These are phyloP conservation scores for Lithohypha guttulata DNA, from an alignment of 2,329 filamentous ascomycete species.

Conservation along the genomic window DNA sequence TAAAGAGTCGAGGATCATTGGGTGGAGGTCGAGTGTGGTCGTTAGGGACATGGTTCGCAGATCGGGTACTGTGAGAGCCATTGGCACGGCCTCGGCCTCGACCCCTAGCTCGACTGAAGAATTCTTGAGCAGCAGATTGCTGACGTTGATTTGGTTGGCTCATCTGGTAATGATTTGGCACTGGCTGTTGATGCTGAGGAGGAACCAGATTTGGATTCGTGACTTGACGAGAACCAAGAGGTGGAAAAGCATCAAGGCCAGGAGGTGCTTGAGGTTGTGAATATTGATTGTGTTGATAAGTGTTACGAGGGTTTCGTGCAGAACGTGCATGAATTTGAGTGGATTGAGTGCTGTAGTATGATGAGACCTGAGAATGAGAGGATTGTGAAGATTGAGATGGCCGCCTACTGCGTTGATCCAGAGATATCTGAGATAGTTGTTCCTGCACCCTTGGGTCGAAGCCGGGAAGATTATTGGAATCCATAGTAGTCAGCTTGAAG, in stretches of 20 bases:
- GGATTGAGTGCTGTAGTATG: too few relatives aligned
- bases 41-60: not conserved
- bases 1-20: slow-evolving; percentile 11
- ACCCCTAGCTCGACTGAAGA: slow-evolving; percentile 4
- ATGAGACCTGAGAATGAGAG: not conserved
- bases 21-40: slow-evolving; percentile 10
- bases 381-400: slow-evolving; percentile 4
- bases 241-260: slow-evolving; percentile 5
- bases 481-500: not conserved
- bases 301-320: slow-evolving; percentile 34
- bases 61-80: not conserved
- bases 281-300: slow-evolving; percentile 28
- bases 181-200: not conserved
- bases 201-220: not conserved
- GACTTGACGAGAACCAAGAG: not conserved
- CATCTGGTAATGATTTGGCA: not conserved
- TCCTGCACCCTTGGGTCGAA: slow-evolving; percentile 7
- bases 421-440: slow-evolving; percentile 6
- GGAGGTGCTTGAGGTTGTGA: slow-evolving; percentile 4
- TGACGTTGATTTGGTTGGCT: not conserved
- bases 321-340: slow-evolving; percentile 15
- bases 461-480: slow-evolving; percentile 1
- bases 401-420: not conserved
- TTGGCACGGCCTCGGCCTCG: slow-evolving; percentile 5
- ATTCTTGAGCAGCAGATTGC: slow-evolving; percentile 8